A percentile compares a stretch with the other conserved stretches of the same genome.
Evolutionary conservation across 768 basidiomycete genomes (phyloP).

Genomic region (Boletus vermiculosoides): DNA sequence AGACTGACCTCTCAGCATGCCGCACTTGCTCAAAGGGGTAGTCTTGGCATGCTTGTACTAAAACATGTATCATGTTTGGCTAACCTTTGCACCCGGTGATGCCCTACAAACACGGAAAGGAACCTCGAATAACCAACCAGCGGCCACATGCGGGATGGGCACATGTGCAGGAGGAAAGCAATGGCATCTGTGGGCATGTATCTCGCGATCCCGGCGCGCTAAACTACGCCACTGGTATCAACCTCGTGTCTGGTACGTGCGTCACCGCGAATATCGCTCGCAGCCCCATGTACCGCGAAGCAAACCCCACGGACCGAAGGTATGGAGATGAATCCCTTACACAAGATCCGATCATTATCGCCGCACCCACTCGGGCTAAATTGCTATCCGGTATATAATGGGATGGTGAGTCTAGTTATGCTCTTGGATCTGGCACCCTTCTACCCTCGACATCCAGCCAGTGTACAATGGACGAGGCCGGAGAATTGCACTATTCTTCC

Average conservation of each 20-base stretch:
- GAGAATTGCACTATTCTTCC: background rate
- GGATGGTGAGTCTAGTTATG: background rate
- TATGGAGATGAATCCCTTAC: background rate
- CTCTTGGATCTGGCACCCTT: background rate
- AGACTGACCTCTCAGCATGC: too few species aligned
- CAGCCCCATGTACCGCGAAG: background rate
- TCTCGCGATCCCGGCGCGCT: background rate
- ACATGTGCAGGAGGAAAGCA: background rate
- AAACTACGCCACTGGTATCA: background rate
- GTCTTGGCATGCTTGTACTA: background rate
- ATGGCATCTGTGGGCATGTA: background rate
- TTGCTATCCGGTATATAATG: background rate
- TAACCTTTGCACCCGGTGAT: too few species aligned
- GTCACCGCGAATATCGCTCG: too few species aligned
- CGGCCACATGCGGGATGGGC: background rate
- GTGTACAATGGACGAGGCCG: background rate
- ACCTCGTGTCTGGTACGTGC: background rate
- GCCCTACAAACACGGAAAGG: background rate
- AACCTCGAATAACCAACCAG: background rate
- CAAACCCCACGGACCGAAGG: background rate
- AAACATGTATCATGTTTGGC: too few species aligned
- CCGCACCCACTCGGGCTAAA: background rate
- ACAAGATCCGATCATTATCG: background rate
- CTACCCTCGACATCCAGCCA: background rate
- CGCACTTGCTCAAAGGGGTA: background rate